Evolutionary conservation across 2,329 filamentous ascomycete species (phyloP).

Genomic region (Sclerotinia spermophila): DNA sequence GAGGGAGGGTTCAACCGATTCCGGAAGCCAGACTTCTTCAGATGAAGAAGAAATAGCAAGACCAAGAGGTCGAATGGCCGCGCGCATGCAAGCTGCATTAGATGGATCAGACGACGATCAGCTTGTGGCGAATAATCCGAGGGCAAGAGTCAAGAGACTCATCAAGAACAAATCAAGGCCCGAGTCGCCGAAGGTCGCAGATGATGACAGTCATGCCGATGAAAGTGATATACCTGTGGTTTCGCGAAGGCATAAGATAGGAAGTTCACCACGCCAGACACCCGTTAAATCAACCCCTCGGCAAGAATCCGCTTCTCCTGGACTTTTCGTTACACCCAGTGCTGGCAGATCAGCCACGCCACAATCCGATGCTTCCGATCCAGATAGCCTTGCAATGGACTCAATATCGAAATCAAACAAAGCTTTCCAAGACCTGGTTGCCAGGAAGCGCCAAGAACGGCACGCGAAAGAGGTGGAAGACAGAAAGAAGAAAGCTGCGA

Average conservation of each 20-base stretch:
- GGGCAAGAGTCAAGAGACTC: constrained; percentile 45
- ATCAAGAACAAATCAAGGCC: constrained; percentile 38
- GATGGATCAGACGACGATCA: constrained; percentile 23
- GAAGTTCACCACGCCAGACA: constrained; percentile 26
- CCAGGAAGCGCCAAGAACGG: constrained; percentile 68
- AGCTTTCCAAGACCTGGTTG: constrained; percentile 68
- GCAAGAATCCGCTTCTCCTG: constrained; percentile 31
- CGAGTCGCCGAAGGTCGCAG: constrained; percentile 32
- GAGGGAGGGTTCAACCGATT: not conserved
- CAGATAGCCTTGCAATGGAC: constrained; percentile 45
- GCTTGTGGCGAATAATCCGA: constrained; percentile 32
- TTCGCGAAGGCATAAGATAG: constrained; percentile 33
- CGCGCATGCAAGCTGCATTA: constrained; percentile 52
- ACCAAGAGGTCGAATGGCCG: constrained; percentile 62
- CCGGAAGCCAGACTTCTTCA: constrained; percentile 11
- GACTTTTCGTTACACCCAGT: constrained; percentile 43
- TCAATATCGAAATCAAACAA: constrained; percentile 47
- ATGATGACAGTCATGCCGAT: constrained; percentile 38
- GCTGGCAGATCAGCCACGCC: constrained; percentile 34
- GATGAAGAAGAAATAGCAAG: constrained; percentile 48
- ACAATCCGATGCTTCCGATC: constrained; percentile 27
- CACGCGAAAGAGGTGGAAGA: constrained; percentile 61
- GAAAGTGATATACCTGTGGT: constrained; percentile 28
- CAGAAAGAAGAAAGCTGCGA: constrained; percentile 42
- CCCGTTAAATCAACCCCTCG: constrained; percentile 25